A percentile compares a stretch with the other conserved stretches of the same genome.
phyloP scores from a whole-genome alignment of 306 rosid species.

The Senna tora region DNA sequence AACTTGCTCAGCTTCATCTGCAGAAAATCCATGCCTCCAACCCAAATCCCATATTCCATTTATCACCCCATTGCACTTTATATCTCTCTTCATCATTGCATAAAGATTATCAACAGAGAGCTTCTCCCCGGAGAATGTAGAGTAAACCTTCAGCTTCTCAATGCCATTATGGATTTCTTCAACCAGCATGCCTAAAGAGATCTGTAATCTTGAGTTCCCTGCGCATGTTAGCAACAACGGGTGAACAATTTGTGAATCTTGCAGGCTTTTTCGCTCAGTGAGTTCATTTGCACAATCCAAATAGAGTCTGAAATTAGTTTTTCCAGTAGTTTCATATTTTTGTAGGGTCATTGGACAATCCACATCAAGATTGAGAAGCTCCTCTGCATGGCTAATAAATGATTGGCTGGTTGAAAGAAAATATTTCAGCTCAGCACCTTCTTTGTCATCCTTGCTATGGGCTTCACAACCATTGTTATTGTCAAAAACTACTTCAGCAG shows the following conservation, averaged over 20 bases:
- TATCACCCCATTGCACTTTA: conserved; percentile 57
- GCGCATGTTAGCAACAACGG: conserved; percentile 45
- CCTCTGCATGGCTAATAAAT: conserved; percentile 63
- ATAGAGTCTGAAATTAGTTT: conserved; percentile 43
- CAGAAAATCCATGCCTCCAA: conserved; percentile 72
- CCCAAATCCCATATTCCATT: conserved; percentile 80
- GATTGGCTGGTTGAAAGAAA: conserved; percentile 67
- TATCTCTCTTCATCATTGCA: conserved; percentile 72
- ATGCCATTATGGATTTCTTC: conserved; percentile 57
- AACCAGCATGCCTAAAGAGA: conserved; percentile 57
- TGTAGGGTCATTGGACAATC: conserved; percentile 46
- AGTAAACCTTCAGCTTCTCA: conserved; percentile 50
- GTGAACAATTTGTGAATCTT: conserved; percentile 45
- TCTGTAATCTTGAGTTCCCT: conserved; percentile 46
- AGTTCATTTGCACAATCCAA: conserved; percentile 80
- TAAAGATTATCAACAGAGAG: conserved; percentile 48
- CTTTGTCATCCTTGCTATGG: conserved; percentile 21
- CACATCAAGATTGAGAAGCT: conserved; percentile 55
- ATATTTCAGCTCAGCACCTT: conserved; percentile 42
- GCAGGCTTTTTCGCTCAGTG: conserved; percentile 50
- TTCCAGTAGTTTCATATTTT: conserved; percentile 34
- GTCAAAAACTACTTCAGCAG: conserved; percentile 42
- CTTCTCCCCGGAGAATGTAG: conserved; percentile 44
- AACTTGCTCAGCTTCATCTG: conserved; percentile 72
- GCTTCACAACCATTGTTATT: conserved; percentile 23